These are phyloP conservation scores for Globisporangium abappressorium DNA, from an alignment of 352 stramenopile genomes.

Conservation along the genomic window DNA sequence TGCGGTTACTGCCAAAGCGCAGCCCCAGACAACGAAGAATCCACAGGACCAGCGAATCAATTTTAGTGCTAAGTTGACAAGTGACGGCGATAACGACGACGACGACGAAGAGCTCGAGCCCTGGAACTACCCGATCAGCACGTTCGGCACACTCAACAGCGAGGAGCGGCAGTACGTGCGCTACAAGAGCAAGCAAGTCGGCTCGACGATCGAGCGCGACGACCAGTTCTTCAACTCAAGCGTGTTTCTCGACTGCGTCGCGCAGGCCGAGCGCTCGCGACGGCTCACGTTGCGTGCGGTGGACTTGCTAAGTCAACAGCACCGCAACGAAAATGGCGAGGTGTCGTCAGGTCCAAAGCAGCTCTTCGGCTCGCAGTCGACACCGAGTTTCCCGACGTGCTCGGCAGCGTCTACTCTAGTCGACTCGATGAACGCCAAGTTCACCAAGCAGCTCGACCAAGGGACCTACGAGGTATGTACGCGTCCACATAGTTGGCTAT, in stretches of 20 bases:
- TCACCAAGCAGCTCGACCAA: conserved; percentile 30
- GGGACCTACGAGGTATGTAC: conserved; percentile 33
- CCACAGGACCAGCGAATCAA: background rate
- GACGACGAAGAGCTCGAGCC: conserved; percentile 20
- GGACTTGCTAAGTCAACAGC: conserved; percentile 30
- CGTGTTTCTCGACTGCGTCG: conserved; percentile 65
- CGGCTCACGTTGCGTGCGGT: conserved; percentile 54
- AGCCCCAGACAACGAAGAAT: background rate
- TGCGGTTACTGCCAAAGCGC: background rate
- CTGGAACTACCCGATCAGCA: conserved; percentile 68
- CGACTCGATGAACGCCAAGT: conserved; percentile 36
- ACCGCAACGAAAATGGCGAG: background rate
- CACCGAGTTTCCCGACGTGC: conserved; percentile 20
- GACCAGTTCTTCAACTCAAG: conserved; percentile 65
- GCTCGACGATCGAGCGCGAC: conserved; percentile 50
- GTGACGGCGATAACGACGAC: background rate
- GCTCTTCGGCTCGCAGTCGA: conserved; percentile 14
- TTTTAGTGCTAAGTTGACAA: background rate
- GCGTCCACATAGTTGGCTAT: background rate
- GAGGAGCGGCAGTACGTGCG: conserved; percentile 71
- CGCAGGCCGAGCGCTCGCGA: conserved; percentile 60
- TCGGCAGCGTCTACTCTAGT: conserved; percentile 21
- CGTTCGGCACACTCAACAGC: conserved; percentile 51
- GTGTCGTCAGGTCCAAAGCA: background rate
- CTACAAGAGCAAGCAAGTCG: conserved; percentile 53